Evolutionary conservation across 73 alveolate genomes (phyloP).

Genomic region (Symbiodinium natans): DNA sequence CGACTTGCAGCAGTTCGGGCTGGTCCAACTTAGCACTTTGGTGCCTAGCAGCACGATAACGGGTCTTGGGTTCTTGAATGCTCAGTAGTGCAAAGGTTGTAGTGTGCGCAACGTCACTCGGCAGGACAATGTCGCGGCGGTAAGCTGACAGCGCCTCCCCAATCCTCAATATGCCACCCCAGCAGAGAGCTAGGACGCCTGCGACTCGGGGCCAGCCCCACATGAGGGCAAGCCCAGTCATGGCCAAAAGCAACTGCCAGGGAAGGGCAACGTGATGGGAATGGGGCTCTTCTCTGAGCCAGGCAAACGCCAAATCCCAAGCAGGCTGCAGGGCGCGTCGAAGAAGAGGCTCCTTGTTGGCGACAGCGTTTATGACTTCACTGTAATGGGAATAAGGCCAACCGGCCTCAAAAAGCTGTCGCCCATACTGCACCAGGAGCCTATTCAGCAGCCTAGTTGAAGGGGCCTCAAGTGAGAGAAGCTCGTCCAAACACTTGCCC

Average conservation of each 20-base stretch:
- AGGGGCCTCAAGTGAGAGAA: neutral
- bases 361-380: neutral
- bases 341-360: neutral
- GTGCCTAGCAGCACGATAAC: neutral
- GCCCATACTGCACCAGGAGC: neutral
- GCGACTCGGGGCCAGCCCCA: conserved; percentile 28
- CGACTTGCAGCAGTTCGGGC: neutral
- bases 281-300: neutral
- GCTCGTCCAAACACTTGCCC: neutral
- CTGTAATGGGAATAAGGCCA: neutral
- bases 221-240: neutral
- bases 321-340: neutral
- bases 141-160: neutral
- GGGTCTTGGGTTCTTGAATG: neutral
- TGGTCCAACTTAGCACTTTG: neutral
- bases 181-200: neutral
- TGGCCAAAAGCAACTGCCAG: neutral
- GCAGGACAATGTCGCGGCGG: neutral
- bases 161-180: neutral
- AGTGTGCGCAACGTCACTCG: neutral
- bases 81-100: neutral
- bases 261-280: neutral
- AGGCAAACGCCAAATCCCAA: conserved; percentile 1
- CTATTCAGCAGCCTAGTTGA: neutral
- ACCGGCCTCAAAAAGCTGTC: neutral